Conservation (phyloP, 768 basidiomycete species). For the Paxillus ammoniavirescens region DNA sequence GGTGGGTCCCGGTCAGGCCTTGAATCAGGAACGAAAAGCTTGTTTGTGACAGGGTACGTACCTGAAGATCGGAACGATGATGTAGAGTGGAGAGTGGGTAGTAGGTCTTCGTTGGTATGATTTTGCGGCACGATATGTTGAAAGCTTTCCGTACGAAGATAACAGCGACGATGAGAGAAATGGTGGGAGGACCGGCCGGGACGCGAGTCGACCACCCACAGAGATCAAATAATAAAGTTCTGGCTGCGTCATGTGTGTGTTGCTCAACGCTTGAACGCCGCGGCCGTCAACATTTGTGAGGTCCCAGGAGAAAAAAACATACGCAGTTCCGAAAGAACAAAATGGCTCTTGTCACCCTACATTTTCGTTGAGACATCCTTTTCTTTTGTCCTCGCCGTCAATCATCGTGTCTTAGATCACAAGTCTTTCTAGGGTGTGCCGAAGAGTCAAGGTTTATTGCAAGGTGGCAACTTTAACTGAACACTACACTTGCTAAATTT, state of each 20-base stretch:
- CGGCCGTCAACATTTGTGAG: not conserved
- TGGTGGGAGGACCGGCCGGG: too few species aligned
- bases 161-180: too few species aligned
- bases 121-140: too few species aligned
- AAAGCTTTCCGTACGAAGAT: too few species aligned
- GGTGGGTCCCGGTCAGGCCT: too few species aligned
- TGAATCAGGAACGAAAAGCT: too few species aligned
- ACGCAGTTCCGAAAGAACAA: not conserved
- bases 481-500: conserved; percentile 21
- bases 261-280: not conserved
- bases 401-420: not conserved
- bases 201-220: too few species aligned
- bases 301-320: not conserved
- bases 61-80: too few species aligned
- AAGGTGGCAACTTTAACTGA: not conserved
- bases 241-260: not conserved
- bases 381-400: not conserved
- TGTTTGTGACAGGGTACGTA: too few species aligned
- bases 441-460: not conserved
- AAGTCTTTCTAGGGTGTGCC: not conserved
- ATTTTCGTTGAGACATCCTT: not conserved
- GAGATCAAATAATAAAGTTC: not conserved
- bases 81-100: too few species aligned
- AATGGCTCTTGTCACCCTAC: not conserved
- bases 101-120: too few species aligned